A percentile compares a stretch with the other conserved stretches of the same genome.
Conservation (phyloP, 225 moss, liverwort and hornwort species). For the Physcomitrium patens region DNA sequence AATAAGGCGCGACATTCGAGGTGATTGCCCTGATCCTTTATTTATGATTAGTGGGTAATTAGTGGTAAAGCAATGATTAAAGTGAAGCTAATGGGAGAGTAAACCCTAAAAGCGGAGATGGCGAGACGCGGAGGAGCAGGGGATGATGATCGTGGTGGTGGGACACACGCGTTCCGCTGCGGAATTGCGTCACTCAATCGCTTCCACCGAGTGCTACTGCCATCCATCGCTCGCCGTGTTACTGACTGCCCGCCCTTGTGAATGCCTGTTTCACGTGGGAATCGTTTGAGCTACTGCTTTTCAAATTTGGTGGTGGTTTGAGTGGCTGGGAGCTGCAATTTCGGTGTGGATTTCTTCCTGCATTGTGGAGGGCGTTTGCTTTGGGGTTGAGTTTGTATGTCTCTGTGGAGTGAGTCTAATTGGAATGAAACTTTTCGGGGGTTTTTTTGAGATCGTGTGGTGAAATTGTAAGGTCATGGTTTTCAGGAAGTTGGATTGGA, state of each 20-base stretch:
- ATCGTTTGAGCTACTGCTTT: conserved; percentile 8
- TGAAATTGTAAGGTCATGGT: background rate
- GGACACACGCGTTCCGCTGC: background rate
- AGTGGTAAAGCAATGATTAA: too few species aligned
- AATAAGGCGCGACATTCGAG: too few species aligned
- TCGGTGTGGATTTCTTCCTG: conserved; percentile 6
- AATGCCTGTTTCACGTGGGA: background rate
- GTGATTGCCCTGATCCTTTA: too few species aligned
- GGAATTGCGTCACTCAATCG: conserved; percentile 7
- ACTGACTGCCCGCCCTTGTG: background rate
- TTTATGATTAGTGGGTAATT: too few species aligned
- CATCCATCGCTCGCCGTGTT: background rate
- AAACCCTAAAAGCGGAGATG: conserved; percentile 14
- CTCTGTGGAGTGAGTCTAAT: background rate
- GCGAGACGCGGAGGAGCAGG: background rate
- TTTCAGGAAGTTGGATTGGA: background rate
- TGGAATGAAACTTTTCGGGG: background rate
- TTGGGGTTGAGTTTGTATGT: background rate
- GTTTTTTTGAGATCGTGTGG: background rate
- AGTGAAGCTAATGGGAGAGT: too few species aligned
- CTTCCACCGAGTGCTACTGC: background rate
- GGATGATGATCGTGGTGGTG: background rate
- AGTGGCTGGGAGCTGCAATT: background rate
- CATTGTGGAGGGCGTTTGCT: conserved; percentile 15
- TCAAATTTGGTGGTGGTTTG: background rate